Evolutionary conservation across 352 stramenopile species (phyloP).

Genomic region (Pythium folliculosum): DNA sequence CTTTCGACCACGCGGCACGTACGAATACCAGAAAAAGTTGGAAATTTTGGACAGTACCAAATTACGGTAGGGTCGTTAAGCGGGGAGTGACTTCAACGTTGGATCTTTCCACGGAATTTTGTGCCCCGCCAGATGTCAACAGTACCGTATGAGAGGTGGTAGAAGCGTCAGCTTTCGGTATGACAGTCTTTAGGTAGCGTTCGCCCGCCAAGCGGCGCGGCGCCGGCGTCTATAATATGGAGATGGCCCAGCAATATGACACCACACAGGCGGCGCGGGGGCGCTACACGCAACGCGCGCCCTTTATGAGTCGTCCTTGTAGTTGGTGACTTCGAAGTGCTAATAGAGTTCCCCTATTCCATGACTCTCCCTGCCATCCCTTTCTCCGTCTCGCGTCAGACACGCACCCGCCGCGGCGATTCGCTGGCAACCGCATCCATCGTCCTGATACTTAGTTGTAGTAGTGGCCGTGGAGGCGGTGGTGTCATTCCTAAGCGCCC

Average conservation of each 20-base stretch:
- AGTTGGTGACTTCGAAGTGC: constrained; percentile 1
- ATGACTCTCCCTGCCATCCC: not conserved
- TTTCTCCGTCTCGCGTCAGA: not conserved
- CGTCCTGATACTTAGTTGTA: no score
- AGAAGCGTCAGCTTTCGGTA: no score
- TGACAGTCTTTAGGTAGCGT: no score
- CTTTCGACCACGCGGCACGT: no score
- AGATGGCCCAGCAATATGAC: no score
- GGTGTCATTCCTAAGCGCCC: no score
- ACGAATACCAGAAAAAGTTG: constrained; percentile 5
- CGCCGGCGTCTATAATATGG: no score
- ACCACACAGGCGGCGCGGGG: no score
- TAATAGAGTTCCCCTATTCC: not conserved
- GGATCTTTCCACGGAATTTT: constrained; percentile 6
- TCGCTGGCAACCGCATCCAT: not conserved
- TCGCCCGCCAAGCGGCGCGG: no score
- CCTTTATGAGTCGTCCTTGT: no score
- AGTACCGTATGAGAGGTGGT: not conserved
- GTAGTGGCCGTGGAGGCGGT: not conserved
- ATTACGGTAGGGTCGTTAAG: not conserved
- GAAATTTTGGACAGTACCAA: constrained; percentile 8
- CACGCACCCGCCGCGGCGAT: not conserved
- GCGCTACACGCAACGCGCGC: no score
- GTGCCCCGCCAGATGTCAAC: not conserved
- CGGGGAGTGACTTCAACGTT: constrained; percentile 4